Conservation (phyloP, 805 yeast genomes). For the Blastobotrys peoriensis region DNA sequence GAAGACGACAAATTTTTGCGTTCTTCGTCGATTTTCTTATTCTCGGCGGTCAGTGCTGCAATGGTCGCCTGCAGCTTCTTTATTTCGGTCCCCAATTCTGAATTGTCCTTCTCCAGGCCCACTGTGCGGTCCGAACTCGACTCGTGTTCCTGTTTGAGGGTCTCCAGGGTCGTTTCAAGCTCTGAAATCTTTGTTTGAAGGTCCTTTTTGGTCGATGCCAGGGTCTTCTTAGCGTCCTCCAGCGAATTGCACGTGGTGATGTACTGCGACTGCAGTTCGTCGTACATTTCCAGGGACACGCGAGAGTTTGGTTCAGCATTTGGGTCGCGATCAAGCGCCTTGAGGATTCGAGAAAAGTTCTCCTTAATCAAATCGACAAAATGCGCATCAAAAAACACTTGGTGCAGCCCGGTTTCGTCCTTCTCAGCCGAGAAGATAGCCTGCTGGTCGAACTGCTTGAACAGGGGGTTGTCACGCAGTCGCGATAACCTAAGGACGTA, state of each 20-base stretch:
- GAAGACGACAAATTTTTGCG: conserved; percentile 21
- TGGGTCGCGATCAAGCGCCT: conserved; percentile 72
- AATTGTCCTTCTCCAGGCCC: conserved; percentile 10
- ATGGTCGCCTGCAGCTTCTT: conserved; percentile 19
- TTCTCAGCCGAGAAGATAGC: conserved; percentile 45
- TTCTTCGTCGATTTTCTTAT: conserved; percentile 18
- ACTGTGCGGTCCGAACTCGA: conserved; percentile 7
- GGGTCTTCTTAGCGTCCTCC: conserved; percentile 16
- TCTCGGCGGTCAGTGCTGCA: conserved; percentile 6
- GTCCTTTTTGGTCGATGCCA: conserved; percentile 29
- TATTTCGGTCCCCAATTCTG: conserved; percentile 18
- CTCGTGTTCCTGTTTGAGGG: conserved; percentile 26
- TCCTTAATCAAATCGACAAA: conserved; percentile 66
- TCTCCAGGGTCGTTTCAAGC: conserved; percentile 20
- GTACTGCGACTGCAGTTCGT: conserved; percentile 30
- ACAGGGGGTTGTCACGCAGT: conserved; percentile 53
- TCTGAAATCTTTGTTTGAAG: conserved; percentile 21
- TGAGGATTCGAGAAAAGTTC: conserved; percentile 58
- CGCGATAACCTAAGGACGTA: conserved; percentile 68
- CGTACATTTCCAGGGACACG: conserved; percentile 55
- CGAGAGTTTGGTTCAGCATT: conserved; percentile 60
- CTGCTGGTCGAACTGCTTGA: conserved; percentile 52
- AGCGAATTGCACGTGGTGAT: conserved; percentile 17
- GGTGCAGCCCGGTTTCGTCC: conserved; percentile 85
- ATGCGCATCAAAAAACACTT: conserved; percentile 60